Conservation (phyloP, 2,329 filamentous ascomycete species). For the Metarhizium robertsii region DNA sequence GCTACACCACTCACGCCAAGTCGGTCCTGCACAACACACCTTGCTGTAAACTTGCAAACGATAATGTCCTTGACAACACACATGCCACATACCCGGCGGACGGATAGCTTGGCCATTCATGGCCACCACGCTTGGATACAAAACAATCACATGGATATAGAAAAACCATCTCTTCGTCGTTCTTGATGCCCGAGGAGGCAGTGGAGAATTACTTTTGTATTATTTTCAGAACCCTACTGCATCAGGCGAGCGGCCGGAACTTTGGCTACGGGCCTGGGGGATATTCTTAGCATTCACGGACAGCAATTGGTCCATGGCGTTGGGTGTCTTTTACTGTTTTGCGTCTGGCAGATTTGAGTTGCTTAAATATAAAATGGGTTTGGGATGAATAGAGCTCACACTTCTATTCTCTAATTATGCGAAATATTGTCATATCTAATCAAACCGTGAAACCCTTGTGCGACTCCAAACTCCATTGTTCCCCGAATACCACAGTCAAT, state of each 20-base stretch:
- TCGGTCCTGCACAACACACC: not conserved
- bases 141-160: conserved; percentile 4
- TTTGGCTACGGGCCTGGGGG: conserved; percentile 10
- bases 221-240: conserved; percentile 8
- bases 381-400: not conserved
- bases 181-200: not conserved
- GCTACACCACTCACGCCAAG: not conserved
- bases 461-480: not conserved
- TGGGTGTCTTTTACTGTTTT: conserved; percentile 4
- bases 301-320: conserved; percentile 11
- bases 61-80: not conserved
- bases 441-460: not conserved
- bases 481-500: not conserved
- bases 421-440: not conserved
- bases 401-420: not conserved
- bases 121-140: conserved; percentile 5
- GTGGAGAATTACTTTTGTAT: conserved; percentile 8
- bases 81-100: not conserved
- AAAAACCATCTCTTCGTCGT: not conserved
- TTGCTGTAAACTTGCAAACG: not conserved
- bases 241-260: conserved; percentile 8
- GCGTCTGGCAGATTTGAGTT: not conserved
- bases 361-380: not conserved
- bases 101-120: not conserved
- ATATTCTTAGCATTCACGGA: conserved; percentile 12